Evolutionary conservation across 1,284 basidiomycete species (phyloP).

Genomic region (Hypsizygus ulmarius): DNA sequence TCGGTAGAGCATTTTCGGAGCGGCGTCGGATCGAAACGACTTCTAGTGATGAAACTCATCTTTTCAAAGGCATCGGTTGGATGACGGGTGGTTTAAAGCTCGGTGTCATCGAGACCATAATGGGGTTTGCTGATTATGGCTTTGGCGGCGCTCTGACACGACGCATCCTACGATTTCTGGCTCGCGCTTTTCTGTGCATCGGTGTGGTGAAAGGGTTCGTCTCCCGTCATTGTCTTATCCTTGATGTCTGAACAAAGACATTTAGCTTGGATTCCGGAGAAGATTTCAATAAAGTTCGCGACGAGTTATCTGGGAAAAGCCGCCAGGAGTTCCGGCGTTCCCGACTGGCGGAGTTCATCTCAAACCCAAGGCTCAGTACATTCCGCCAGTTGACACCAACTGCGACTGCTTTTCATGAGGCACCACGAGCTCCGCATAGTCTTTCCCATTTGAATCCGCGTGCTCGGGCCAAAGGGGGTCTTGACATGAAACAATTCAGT

Average conservation of each 20-base stretch:
- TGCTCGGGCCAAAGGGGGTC: constrained; percentile 12
- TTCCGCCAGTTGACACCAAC: constrained; percentile 51
- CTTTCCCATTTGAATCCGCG: constrained; percentile 18
- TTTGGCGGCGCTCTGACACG: constrained; percentile 55
- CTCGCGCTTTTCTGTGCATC: constrained; percentile 52
- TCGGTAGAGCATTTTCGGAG: constrained; percentile 46
- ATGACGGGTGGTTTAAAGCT: constrained; percentile 56
- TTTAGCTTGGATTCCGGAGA: constrained; percentile 43
- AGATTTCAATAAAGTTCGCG: constrained; percentile 38
- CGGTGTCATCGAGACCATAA: constrained; percentile 58
- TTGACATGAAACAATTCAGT: constrained; percentile 21
- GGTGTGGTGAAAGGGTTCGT: constrained; percentile 66
- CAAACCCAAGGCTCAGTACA: constrained; percentile 52
- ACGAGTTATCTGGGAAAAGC: constrained; percentile 30
- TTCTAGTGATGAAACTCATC: constrained; percentile 45
- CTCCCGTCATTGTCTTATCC: not conserved
- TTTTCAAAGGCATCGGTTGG: constrained; percentile 63
- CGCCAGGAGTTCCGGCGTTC: constrained; percentile 30
- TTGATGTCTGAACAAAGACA: not conserved
- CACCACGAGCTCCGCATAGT: constrained; percentile 19
- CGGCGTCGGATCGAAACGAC: constrained; percentile 50
- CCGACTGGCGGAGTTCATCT: constrained; percentile 43
- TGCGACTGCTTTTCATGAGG: constrained; percentile 32
- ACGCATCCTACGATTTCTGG: constrained; percentile 54
- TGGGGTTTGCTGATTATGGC: constrained; percentile 57